Conservation (phyloP, 2,329 filamentous ascomycete genomes). For the Cyclaneusma minus region DNA sequence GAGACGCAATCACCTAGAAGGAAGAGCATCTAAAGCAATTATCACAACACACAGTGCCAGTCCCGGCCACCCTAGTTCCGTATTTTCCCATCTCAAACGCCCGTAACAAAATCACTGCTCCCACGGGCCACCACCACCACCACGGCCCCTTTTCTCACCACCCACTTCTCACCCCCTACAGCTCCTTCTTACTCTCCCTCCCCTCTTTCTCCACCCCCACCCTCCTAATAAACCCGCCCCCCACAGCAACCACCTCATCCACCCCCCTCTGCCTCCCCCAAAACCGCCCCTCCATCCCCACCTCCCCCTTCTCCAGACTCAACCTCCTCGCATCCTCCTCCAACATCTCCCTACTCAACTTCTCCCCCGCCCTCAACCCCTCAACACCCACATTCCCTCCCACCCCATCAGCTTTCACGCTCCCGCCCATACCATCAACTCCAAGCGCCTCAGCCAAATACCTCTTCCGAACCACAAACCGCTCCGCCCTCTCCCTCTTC, state of each 20-base stretch:
- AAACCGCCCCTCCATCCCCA: constrained; percentile 35
- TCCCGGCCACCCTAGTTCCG: too few relatives aligned
- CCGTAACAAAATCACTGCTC: too few relatives aligned
- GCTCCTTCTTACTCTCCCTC: too few relatives aligned
- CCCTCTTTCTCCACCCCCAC: too few relatives aligned
- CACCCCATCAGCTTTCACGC: constrained; percentile 26
- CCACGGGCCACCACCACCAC: too few relatives aligned
- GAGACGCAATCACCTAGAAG: too few relatives aligned
- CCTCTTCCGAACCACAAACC: constrained; percentile 57
- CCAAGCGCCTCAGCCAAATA: constrained; percentile 31
- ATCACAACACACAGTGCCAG: too few relatives aligned
- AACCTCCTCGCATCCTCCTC: constrained; percentile 44
- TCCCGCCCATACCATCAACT: constrained; percentile 30
- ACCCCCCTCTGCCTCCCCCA: constrained; percentile 42
- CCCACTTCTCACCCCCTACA: too few relatives aligned
- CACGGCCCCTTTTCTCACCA: too few relatives aligned
- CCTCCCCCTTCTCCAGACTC: constrained; percentile 32
- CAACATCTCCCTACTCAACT: constrained; percentile 44
- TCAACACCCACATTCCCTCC: constrained; percentile 17
- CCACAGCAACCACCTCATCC: constrained; percentile 37
- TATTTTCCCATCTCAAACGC: too few relatives aligned
- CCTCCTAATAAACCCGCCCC: constrained; percentile 29
- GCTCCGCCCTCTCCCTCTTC: constrained; percentile 70
- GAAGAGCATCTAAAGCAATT: too few relatives aligned
- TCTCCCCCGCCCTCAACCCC: constrained; percentile 32